Percentiles rank a stretch among this genome's conserved stretches.
Conservation (phyloP, 2,329 filamentous ascomycete genomes). For the Thelonectria discophora region DNA sequence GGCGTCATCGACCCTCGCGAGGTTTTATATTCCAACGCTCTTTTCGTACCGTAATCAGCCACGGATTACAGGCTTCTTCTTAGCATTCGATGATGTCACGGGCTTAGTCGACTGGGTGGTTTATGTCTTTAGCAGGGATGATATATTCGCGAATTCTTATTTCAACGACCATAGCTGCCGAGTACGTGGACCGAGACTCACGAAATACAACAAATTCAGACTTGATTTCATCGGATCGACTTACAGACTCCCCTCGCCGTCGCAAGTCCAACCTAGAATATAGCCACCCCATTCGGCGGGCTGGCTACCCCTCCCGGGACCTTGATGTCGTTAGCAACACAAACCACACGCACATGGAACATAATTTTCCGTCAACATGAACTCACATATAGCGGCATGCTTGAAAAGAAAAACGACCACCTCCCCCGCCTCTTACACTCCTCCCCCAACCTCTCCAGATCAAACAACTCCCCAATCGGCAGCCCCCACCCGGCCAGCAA, state of each 20-base stretch:
- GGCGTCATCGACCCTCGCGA: not conserved
- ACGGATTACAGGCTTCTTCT: too few species aligned
- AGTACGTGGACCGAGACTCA: too few species aligned
- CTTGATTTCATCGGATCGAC: too few species aligned
- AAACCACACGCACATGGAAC: not conserved
- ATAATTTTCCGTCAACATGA: not conserved
- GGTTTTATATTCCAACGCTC: not conserved
- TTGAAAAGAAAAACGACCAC: slow-evolving; percentile 61
- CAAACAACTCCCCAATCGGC: slow-evolving; percentile 50
- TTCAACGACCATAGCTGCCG: too few species aligned
- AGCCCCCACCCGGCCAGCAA: slow-evolving; percentile 59
- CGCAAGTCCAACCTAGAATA: slow-evolving; percentile 4
- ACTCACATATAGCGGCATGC: slow-evolving; percentile 53
- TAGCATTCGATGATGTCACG: too few species aligned
- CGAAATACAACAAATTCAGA: too few species aligned
- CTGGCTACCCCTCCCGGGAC: slow-evolving; percentile 22
- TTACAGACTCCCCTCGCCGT: too few species aligned
- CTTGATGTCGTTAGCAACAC: slow-evolving; percentile 1
- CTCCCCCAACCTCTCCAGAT: slow-evolving; percentile 49
- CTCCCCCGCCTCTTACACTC: slow-evolving; percentile 61
- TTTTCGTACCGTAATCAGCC: not conserved
- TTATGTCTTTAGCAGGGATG: too few species aligned
- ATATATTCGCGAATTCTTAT: too few species aligned
- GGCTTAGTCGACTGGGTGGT: too few species aligned
- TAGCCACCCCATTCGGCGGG: slow-evolving; percentile 20